Conservation (phyloP, 371 early-diverging fungal genomes). For the Catenaria anguillulae region DNA sequence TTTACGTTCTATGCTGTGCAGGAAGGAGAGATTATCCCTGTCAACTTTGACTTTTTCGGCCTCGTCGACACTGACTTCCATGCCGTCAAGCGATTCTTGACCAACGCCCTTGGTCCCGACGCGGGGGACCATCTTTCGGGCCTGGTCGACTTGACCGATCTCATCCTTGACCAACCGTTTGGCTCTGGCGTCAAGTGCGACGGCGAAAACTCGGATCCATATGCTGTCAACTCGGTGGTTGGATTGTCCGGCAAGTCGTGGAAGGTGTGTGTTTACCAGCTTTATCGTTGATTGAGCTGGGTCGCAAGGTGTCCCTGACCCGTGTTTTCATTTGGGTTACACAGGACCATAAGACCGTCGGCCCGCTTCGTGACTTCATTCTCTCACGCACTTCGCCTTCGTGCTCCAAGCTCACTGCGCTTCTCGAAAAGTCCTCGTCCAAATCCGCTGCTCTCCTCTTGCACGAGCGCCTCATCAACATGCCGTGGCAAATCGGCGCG, state of each 20-base stretch:
- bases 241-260: not conserved
- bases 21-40: conserved; percentile 52
- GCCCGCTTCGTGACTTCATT: not conserved
- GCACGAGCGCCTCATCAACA: conserved; percentile 85
- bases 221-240: conserved; percentile 61
- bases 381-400: not conserved
- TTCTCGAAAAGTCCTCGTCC: conserved; percentile 29
- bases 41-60: conserved; percentile 91
- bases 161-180: conserved; percentile 63
- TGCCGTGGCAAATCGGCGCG: conserved; percentile 83
- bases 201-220: conserved; percentile 70
- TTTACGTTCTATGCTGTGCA: too few species aligned
- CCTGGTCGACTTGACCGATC: conserved; percentile 62
- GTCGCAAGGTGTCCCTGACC: too few species aligned
- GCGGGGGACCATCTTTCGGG: conserved; percentile 58
- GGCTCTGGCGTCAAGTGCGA: conserved; percentile 85
- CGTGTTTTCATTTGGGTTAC: too few species aligned
- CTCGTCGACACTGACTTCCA: conserved; percentile 79
- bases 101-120: conserved; percentile 38
- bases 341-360: not conserved
- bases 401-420: too few species aligned
- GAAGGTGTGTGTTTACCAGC: not conserved
- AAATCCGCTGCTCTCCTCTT: conserved; percentile 43
- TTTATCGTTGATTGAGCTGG: too few species aligned
- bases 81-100: conserved; percentile 69